Percentiles rank a stretch among this genome's conserved stretches.
phyloP scores from a whole-genome alignment of 345 rosid species.

The Excoecaria cochinchinensis region DNA sequence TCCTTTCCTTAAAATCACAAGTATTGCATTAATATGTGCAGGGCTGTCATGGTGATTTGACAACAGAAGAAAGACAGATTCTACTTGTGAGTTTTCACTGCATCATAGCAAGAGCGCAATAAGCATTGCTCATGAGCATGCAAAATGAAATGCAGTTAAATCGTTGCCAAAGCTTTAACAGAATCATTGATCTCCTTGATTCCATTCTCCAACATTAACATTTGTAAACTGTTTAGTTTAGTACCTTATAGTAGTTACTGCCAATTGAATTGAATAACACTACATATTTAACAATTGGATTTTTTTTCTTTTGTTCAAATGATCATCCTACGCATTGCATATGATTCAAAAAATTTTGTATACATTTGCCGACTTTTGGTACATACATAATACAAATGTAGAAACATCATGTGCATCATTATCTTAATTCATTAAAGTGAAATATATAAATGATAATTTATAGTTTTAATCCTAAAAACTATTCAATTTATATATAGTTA shows the following conservation, averaged over 20 bases:
- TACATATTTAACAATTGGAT: no score
- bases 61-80: slow-evolving; percentile 62
- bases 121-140: slow-evolving; percentile 66
- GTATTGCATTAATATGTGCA: slow-evolving; percentile 25
- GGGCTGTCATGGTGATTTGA: slow-evolving; percentile 89
- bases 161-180: slow-evolving; percentile 34
- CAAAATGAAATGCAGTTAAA: slow-evolving; percentile 43
- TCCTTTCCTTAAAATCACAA: background rate
- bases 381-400: no score
- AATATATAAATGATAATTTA: no score
- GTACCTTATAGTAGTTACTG: background rate
- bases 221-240: background rate
- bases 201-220: background rate
- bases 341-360: no score
- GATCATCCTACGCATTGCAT: no score
- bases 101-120: slow-evolving; percentile 75
- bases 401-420: no score
- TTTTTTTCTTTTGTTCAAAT: no score
- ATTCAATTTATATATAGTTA: no score
- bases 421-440: no score
- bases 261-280: background rate
- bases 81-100: slow-evolving; percentile 81
- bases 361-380: no score
- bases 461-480: no score
- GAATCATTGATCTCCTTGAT: background rate